phyloP scores from a whole-genome alignment of 371 early-diverging fungal species.

The Syncephalastrum contaminatum region DNA sequence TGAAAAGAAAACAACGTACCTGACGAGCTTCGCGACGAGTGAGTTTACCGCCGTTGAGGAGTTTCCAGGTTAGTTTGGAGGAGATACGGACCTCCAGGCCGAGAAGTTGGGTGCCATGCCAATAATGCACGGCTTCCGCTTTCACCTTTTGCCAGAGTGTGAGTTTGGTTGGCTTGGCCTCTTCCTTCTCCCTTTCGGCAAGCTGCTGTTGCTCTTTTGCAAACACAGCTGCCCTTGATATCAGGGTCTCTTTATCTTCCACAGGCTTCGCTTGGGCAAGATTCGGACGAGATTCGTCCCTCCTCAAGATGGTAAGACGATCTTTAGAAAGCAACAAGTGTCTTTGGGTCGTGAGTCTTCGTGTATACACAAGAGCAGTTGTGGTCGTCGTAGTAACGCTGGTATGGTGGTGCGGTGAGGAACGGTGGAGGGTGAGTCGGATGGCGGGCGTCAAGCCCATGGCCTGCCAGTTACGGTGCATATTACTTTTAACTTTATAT shows the following conservation, averaged over 20 bases:
- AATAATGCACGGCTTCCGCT: slow-evolving; percentile 91
- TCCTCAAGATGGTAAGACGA: no score
- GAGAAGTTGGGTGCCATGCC: slow-evolving; percentile 92
- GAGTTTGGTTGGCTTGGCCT: slow-evolving; percentile 54
- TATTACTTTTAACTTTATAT: no score
- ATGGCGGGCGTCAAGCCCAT: not conserved
- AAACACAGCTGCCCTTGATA: slow-evolving; percentile 34
- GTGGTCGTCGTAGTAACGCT: no score
- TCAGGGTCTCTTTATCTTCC: slow-evolving; percentile 38
- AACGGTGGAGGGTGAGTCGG: not conserved
- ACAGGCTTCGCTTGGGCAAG: not conserved
- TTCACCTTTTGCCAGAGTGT: slow-evolving; percentile 78
- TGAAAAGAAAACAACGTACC: slow-evolving; percentile 29
- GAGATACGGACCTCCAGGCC: slow-evolving; percentile 88
- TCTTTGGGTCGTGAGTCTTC: no score
- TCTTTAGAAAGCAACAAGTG: no score
- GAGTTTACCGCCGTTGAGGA: slow-evolving; percentile 75
- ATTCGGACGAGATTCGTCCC: no score
- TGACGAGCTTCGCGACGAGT: slow-evolving; percentile 90
- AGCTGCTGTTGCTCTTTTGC: slow-evolving; percentile 31
- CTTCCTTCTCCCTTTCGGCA: not conserved
- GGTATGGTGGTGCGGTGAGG: slow-evolving; percentile 3
- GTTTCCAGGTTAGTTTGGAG: slow-evolving; percentile 71
- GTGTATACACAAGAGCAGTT: no score
- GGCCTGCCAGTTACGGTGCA: no score